Base-by-base conservation (phyloP, 768 basidiomycete species). In the Psilocybe sp. region DNA sequence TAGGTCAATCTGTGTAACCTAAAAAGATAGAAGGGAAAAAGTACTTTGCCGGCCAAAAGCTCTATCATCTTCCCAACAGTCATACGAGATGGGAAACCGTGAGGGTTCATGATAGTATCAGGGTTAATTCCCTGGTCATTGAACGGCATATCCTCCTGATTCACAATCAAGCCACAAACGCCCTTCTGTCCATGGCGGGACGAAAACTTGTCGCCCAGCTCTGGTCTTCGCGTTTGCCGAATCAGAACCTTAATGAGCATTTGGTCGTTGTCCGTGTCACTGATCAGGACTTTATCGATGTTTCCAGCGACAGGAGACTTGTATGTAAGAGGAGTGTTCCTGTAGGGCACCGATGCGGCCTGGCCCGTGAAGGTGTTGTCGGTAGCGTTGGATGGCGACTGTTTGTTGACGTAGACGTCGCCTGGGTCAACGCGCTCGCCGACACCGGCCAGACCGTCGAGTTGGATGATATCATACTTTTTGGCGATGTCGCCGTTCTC, bases 41-140 rank as follows among this genome's bases (percentile, higher is more conserved):
- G n/a, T n/a, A 89, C 91, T 80, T 99, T 99, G 44, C 97, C 96
- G 11, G 94, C 90, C 31, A 99, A 72, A 16, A 98, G 76, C 69
- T 99, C 97, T 46, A 99, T 97, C 97, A 99, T 99, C 75, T 99
- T 99, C 43, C 97, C 97, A 23, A 99, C 97, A 19, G 97, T 99
- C 94, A 95, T 98, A 47, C 96, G 90, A 50, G 92, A 96, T 4
- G 97, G 97, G 78, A 99, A 98, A 62, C 97, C 97, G 69, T 99
- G 97, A 3, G 97, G 97, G 66, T 99, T 99, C 96, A 99, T 98
- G 73, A 99, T 97, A 14, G 95, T 92, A 69, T 99, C 96, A 42
- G 92, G 95, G 61, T 80, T 85, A 58, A 98, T 94, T 18, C 97
- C 97, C 66, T 93, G 89, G 69, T 98, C 95, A 61, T 97, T 97